phyloP scores from a whole-genome alignment of 305 asterid genomes.

The Solanum hybrid region DNA sequence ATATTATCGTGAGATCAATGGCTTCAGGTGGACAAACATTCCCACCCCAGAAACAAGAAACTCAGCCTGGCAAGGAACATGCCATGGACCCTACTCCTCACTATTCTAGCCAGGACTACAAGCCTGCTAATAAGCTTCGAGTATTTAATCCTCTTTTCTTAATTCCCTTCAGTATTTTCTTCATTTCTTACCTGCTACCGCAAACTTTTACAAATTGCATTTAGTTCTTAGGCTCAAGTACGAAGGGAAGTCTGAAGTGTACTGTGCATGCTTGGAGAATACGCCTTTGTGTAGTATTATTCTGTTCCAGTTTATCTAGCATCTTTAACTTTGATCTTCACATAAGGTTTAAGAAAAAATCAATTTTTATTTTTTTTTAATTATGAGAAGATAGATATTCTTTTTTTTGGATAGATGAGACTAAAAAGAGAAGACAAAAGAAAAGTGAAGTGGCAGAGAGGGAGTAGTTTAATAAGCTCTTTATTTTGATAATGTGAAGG shows the following conservation, averaged over 20 bases:
- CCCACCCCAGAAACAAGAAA: slow-evolving; percentile 54
- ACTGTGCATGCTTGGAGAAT: not conserved
- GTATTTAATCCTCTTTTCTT: slow-evolving; percentile 13
- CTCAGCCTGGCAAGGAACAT: slow-evolving; percentile 71
- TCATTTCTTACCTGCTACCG: not conserved
- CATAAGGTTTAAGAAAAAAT: not conserved
- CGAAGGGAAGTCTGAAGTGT: not conserved
- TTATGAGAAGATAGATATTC: not conserved
- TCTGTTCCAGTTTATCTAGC: not conserved
- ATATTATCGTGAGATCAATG: slow-evolving; percentile 29
- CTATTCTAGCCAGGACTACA: slow-evolving; percentile 27
- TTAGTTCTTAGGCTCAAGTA: not conserved
- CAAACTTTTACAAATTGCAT: not conserved
- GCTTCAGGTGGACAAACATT: slow-evolving; percentile 41
- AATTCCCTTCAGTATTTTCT: not conserved
- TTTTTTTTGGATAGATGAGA: too few species aligned
- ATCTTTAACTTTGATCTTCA: not conserved
- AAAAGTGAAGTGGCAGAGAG: not conserved
- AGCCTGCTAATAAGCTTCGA: slow-evolving; percentile 48
- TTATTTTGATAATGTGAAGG: slow-evolving; percentile 24
- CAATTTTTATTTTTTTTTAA: too few species aligned
- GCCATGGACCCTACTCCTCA: slow-evolving; percentile 59
- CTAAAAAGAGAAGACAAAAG: too few species aligned
- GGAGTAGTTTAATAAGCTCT: not conserved
- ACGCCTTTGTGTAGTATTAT: not conserved